Percentiles rank a stretch among this genome's conserved stretches.
phyloP scores from a whole-genome alignment of 257 asterid species.

The Solanum piurae region DNA sequence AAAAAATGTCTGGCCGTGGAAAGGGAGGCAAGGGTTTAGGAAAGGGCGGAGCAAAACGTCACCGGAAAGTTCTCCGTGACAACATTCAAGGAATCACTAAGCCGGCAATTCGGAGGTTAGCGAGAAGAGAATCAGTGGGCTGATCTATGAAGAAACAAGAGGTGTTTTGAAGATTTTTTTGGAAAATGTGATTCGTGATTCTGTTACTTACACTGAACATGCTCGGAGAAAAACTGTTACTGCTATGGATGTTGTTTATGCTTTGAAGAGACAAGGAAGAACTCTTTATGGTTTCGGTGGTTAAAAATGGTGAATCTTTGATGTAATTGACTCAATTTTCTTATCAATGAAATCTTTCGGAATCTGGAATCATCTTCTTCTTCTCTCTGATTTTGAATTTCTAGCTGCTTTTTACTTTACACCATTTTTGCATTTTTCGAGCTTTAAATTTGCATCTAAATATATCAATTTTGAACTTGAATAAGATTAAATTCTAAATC shows the following conservation, averaged over 20 bases:
- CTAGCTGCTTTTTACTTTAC: too few relatives aligned
- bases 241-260: slow-evolving; percentile 22
- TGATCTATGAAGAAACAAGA: slow-evolving; percentile 19
- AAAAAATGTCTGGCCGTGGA: slow-evolving; percentile 21
- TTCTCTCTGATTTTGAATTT: background rate
- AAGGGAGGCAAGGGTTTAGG: slow-evolving; percentile 30
- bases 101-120: slow-evolving; percentile 17
- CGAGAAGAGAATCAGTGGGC: slow-evolving; percentile 18
- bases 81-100: slow-evolving; percentile 27
- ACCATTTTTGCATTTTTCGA: too few relatives aligned
- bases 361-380: background rate
- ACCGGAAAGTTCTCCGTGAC: slow-evolving; percentile 17
- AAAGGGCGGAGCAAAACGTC: slow-evolving; percentile 22
- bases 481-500: too few relatives aligned
- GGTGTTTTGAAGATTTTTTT: slow-evolving; percentile 17
- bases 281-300: slow-evolving; percentile 17
- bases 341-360: background rate
- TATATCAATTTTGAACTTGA: too few relatives aligned
- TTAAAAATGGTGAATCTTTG: background rate
- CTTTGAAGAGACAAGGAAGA: slow-evolving; percentile 20
- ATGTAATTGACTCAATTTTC: background rate
- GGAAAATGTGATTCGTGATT: slow-evolving; percentile 26
- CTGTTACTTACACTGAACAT: slow-evolving; percentile 24
- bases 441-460: too few relatives aligned
- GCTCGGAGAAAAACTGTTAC: slow-evolving; percentile 20